Percentiles rank a stretch among this genome's conserved stretches.
These are phyloP conservation scores for Malassezia dermatis DNA, from an alignment of 1,284 basidiomycete species.

Conservation along the genomic window DNA sequence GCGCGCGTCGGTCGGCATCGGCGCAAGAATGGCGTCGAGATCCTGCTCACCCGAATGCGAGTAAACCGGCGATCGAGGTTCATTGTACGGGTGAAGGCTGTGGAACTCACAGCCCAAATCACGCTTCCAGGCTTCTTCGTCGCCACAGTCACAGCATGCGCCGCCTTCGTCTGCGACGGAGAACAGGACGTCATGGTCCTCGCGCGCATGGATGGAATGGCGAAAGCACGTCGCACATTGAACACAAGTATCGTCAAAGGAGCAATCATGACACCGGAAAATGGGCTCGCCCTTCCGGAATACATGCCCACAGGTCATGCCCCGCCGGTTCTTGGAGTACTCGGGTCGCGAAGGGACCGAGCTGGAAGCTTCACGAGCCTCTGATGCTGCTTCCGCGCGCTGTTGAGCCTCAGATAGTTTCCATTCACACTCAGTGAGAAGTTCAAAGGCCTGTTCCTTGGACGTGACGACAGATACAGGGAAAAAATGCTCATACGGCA, in stretches of 20 bases:
- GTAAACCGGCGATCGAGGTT: not conserved
- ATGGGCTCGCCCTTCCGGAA: slow-evolving; percentile 48
- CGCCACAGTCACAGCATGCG: slow-evolving; percentile 47
- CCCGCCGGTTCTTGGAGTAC: slow-evolving; percentile 36
- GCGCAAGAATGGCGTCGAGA: slow-evolving; percentile 19
- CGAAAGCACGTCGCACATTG: slow-evolving; percentile 45
- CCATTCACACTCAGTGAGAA: slow-evolving; percentile 4
- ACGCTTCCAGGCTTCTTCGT: slow-evolving; percentile 43
- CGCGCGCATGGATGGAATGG: slow-evolving; percentile 32
- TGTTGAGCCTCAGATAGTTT: slow-evolving; percentile 9
- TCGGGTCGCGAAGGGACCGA: slow-evolving; percentile 22
- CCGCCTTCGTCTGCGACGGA: slow-evolving; percentile 36
- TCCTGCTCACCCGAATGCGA: not conserved
- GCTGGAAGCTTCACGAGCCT: not conserved
- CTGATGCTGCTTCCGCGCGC: not conserved
- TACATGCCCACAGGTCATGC: slow-evolving; percentile 47
- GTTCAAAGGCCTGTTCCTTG: not conserved
- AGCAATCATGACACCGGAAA: slow-evolving; percentile 47
- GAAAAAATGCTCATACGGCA: slow-evolving; percentile 4
- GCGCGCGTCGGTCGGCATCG: slow-evolving; percentile 54
- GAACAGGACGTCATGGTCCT: slow-evolving; percentile 44
- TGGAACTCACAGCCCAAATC: slow-evolving; percentile 41
- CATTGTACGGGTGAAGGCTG: slow-evolving; percentile 13
- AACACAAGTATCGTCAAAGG: slow-evolving; percentile 45
- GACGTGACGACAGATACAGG: not conserved